These are phyloP conservation scores for Fraxinus quadrangulata DNA, from an alignment of 257 asterid species.

Conservation along the genomic window DNA sequence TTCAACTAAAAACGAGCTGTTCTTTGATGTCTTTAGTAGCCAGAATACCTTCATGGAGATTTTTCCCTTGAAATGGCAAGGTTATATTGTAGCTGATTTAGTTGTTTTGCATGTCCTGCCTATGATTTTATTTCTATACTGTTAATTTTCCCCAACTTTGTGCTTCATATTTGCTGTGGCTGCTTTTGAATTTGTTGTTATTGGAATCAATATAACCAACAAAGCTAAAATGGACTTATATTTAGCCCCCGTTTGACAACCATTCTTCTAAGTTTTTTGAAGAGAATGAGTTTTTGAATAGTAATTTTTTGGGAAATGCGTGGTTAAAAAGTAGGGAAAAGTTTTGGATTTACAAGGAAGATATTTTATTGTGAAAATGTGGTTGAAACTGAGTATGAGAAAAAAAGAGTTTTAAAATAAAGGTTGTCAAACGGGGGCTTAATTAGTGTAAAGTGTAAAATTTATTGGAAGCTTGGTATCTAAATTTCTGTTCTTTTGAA, in stretches of 20 bases:
- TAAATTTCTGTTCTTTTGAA: slow-evolving; percentile 5
- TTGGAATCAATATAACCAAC: slow-evolving; percentile 12
- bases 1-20: not conserved
- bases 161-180: not conserved
- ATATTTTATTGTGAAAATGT: too few relatives aligned
- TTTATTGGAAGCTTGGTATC: slow-evolving; percentile 9
- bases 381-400: too few relatives aligned
- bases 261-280: too few relatives aligned
- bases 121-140: not conserved
- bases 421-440: not conserved
- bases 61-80: not conserved
- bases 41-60: slow-evolving; percentile 4
- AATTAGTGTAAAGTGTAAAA: slow-evolving; percentile 2
- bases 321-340: too few relatives aligned
- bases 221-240: not conserved
- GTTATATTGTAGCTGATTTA: not conserved
- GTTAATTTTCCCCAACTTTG: not conserved
- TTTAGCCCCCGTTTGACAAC: not conserved
- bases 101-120: not conserved
- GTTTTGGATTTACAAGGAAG: too few relatives aligned
- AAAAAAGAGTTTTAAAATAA: too few relatives aligned
- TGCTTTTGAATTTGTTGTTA: not conserved
- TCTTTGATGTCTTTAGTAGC: slow-evolving; percentile 1
- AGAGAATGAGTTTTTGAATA: too few relatives aligned
- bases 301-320: too few relatives aligned